Percentiles rank a stretch among this genome's conserved stretches.
phyloP scores from a whole-genome alignment of 331 rosid species.

The Spiraea crenata region DNA sequence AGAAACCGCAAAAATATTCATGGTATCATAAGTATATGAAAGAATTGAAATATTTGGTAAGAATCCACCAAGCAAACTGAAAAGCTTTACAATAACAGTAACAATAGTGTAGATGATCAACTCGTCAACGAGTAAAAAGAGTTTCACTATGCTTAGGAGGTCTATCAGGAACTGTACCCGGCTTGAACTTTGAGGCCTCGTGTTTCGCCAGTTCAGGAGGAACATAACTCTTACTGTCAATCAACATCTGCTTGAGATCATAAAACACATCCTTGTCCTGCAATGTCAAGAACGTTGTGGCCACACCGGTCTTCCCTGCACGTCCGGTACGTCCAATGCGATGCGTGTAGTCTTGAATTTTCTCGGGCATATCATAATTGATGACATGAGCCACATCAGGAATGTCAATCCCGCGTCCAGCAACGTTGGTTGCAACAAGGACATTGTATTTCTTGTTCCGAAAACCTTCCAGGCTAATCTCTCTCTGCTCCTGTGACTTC shows the following conservation, averaged over 20 bases:
- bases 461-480: conserved; percentile 76
- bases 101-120: too few relatives aligned
- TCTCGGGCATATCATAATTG: conserved; percentile 74
- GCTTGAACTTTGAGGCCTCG: conserved; percentile 69
- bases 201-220: conserved; percentile 46
- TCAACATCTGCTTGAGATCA: conserved; percentile 77
- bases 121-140: conserved; percentile 4
- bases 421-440: conserved; percentile 80
- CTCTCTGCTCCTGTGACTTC: conserved; percentile 88
- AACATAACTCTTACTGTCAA: conserved; percentile 37
- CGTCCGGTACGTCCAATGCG: conserved; percentile 87
- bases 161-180: conserved; percentile 65
- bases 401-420: conserved; percentile 87
- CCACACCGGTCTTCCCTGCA: conserved; percentile 74
- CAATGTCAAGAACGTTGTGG: conserved; percentile 68
- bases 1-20: too few relatives aligned
- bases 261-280: conserved; percentile 67
- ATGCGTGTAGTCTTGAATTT: conserved; percentile 72
- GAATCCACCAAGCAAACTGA: too few relatives aligned
- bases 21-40: too few relatives aligned
- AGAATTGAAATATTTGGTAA: too few relatives aligned
- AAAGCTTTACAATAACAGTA: too few relatives aligned
- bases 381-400: conserved; percentile 90
- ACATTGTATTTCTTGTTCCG: conserved; percentile 86
- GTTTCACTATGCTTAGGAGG: conserved; percentile 71